These are phyloP conservation scores for Penicillium alfredii DNA, from an alignment of 495 filamentous ascomycete species.

Conservation along the genomic window DNA sequence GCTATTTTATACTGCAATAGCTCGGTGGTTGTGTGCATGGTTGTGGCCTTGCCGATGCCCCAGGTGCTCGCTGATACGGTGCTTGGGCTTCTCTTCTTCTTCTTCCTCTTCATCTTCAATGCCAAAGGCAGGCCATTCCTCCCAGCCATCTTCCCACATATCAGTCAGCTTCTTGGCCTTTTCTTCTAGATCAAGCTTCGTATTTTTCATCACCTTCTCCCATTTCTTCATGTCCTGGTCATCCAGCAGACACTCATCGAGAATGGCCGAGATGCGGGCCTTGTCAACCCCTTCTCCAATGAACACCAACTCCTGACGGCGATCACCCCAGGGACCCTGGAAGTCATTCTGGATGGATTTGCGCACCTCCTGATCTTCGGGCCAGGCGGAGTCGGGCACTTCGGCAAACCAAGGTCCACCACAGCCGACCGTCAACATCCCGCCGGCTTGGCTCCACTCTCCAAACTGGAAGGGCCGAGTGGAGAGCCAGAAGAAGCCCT, in stretches of 20 bases:
- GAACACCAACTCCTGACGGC: conserved; percentile 55
- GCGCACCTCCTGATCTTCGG: conserved; percentile 37
- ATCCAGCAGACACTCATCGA: conserved; percentile 47
- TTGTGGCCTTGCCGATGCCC: conserved; percentile 40
- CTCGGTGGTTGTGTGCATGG: conserved; percentile 24
- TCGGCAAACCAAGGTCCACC: conserved; percentile 51
- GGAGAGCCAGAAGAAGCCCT: conserved; percentile 44
- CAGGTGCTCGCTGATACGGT: conserved; percentile 27
- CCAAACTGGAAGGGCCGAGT: conserved; percentile 43
- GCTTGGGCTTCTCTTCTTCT: conserved; percentile 19
- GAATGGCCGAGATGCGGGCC: conserved; percentile 29
- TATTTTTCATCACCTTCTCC: conserved; percentile 44
- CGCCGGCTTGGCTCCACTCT: conserved; percentile 57
- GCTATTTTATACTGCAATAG: conserved; percentile 5
- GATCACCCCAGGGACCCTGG: conserved; percentile 50
- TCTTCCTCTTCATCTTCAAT: conserved; percentile 36
- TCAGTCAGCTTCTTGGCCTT: conserved; percentile 34
- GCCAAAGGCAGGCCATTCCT: conserved; percentile 45
- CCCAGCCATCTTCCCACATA: conserved; percentile 52
- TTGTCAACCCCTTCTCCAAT: conserved; percentile 50
- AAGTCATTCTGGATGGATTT: conserved; percentile 42
- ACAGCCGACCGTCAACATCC: conserved; percentile 50
- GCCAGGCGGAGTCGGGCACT: conserved; percentile 40
- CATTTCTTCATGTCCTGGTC: conserved; percentile 45
- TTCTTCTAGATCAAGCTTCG: conserved; percentile 21